These are phyloP conservation scores for Gamarada debralockiae DNA, from an alignment of 495 filamentous ascomycete species.

Conservation along the genomic window DNA sequence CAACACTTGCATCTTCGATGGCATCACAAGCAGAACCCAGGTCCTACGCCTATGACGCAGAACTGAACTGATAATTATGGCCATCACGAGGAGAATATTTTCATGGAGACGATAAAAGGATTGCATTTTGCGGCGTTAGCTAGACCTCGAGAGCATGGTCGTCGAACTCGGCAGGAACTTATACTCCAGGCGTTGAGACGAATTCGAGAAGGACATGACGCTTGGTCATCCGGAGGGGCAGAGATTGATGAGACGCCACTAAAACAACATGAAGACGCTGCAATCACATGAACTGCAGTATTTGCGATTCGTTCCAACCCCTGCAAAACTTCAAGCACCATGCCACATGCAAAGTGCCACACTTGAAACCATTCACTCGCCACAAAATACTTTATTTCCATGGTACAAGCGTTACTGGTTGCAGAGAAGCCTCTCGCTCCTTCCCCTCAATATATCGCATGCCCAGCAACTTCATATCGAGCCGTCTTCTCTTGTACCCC, in stretches of 20 bases:
- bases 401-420: background rate
- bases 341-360: too few species aligned
- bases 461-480: too few species aligned
- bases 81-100: constrained; percentile 2
- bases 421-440: background rate
- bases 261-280: background rate
- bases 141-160: constrained; percentile 11
- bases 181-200: constrained; percentile 1
- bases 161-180: constrained; percentile 5
- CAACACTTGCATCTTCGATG: constrained; percentile 91
- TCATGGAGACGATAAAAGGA: constrained; percentile 13
- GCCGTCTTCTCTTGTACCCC: too few species aligned
- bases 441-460: too few species aligned
- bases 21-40: constrained; percentile 72
- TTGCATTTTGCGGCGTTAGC: constrained; percentile 20
- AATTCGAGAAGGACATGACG: too few species aligned
- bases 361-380: too few species aligned
- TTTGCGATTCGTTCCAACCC: too few species aligned
- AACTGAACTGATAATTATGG: constrained; percentile 2
- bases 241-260: background rate
- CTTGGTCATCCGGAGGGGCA: too few species aligned
- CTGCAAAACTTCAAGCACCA: too few species aligned
- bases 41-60: constrained; percentile 46
- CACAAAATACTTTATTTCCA: background rate
- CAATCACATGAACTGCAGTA: background rate